These are phyloP conservation scores for Albophoma yamanashiensis DNA, from an alignment of 2,329 filamentous ascomycete species.

Conservation along the genomic window DNA sequence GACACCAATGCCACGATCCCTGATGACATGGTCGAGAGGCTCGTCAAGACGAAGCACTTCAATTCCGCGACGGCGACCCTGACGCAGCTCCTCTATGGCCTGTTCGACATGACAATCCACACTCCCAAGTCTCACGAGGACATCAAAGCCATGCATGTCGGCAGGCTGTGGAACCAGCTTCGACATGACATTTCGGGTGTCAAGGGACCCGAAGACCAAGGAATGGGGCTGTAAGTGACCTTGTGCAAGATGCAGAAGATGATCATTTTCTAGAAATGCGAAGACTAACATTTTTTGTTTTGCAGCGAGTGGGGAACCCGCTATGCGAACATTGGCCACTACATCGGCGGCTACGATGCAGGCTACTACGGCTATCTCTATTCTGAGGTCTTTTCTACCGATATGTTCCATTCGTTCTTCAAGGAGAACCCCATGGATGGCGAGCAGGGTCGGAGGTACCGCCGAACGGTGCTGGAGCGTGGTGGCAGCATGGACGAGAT, in stretches of 20 bases:
- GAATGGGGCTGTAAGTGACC: constrained; percentile 38
- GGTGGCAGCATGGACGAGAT: constrained; percentile 75
- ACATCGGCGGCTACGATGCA: constrained; percentile 77
- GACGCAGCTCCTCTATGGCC: constrained; percentile 68
- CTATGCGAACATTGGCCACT: constrained; percentile 70
- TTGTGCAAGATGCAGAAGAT: background rate
- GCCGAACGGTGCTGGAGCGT: constrained; percentile 67
- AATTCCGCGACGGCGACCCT: constrained; percentile 73
- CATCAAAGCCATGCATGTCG: constrained; percentile 54
- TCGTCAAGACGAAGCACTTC: constrained; percentile 69
- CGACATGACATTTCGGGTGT: constrained; percentile 61
- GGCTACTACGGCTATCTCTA: constrained; percentile 71
- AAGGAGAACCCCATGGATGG: constrained; percentile 68
- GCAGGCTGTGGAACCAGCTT: constrained; percentile 60
- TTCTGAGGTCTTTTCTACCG: constrained; percentile 70
- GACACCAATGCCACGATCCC: constrained; percentile 59
- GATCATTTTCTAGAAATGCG: background rate
- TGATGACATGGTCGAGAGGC: constrained; percentile 61
- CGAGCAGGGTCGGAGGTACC: constrained; percentile 62
- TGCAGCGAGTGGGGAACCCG: constrained; percentile 61
- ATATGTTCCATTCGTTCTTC: constrained; percentile 81
- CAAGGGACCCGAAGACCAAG: constrained; percentile 61
- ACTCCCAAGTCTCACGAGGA: constrained; percentile 57
- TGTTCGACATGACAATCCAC: constrained; percentile 78
- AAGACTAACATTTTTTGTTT: constrained; percentile 13